Percentiles rank a stretch among this genome's conserved stretches.
These are phyloP conservation scores for Phallus indusiatus DNA, from an alignment of 768 basidiomycete species.

Conservation along the genomic window DNA sequence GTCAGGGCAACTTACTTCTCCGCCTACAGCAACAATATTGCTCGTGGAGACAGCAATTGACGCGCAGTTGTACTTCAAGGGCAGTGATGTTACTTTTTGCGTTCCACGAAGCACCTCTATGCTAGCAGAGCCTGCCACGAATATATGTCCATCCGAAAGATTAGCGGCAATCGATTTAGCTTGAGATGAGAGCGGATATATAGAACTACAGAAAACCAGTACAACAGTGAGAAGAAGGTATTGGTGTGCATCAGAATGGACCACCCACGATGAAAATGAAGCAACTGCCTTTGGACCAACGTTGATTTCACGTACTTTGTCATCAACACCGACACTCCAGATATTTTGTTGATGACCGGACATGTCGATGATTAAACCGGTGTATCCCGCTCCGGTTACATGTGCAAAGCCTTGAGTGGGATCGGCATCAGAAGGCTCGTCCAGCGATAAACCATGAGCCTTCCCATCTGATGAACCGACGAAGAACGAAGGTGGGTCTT, in stretches of 20 bases:
- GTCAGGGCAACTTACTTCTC: constrained; percentile 46
- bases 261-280: constrained; percentile 34
- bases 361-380: constrained; percentile 59
- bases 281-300: constrained; percentile 11
- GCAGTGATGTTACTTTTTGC: constrained; percentile 39
- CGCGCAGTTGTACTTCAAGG: not conserved
- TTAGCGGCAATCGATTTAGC: constrained; percentile 53
- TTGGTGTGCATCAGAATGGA: constrained; percentile 21
- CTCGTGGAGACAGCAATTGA: not conserved
- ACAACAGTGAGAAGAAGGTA: not conserved
- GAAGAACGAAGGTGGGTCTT: constrained; percentile 40
- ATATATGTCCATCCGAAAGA: constrained; percentile 51
- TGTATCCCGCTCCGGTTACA: constrained; percentile 59
- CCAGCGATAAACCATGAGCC: constrained; percentile 42
- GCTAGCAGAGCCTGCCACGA: constrained; percentile 46
- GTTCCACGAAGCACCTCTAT: constrained; percentile 64
- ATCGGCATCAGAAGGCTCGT: constrained; percentile 24
- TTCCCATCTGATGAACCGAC: constrained; percentile 78
- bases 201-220: not conserved
- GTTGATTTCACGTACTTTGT: constrained; percentile 60
- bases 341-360: constrained; percentile 41
- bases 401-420: constrained; percentile 33
- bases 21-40: constrained; percentile 55
- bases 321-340: constrained; percentile 75
- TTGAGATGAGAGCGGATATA: constrained; percentile 32